Base-by-base conservation (phyloP, 2,329 filamentous ascomycete genomes). In the Colletotrichum sp. region DNA sequence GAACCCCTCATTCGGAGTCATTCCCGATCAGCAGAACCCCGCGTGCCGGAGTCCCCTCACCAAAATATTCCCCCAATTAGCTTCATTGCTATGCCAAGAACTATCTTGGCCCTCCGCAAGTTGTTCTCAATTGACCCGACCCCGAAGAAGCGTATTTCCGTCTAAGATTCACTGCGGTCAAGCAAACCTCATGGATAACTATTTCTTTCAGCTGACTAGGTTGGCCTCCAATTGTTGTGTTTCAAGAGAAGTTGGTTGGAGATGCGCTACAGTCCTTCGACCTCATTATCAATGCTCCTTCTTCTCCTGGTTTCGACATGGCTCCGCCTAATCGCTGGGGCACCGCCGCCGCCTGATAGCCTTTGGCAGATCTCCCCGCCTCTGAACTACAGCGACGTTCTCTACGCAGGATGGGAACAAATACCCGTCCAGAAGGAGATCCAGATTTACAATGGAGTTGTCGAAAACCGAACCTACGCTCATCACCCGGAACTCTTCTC, bases 391-490 rank as follows among this genome's bases (percentile, higher is more conserved):
- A 78, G 55, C 26, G 80, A 81, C 71, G 60, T 60, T 7, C 52
- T 80, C n/a, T 78, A 78, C 43, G 78, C 79, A 24, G 80, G 79
- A n/a, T 81, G 80, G 79, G 58, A 77, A 9, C 80, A 80, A 58
- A 79, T 81, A 8, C 18, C 74, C 2, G 73, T 77, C 8, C 65
- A 77, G 13, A 71, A 74, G 30, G 79, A 81, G 28, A 67, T 79
- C 15, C 67, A 78, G 52, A 76, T 81, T 7, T 79, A 80, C 61
- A 80, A 79, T 55, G 80, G 80, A 9, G 74, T 77, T 2, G 69
- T 66, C 5, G 65, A 77, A 21, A 77, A 77, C 12, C 77, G 80
- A 10, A 81, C 80, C 13, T 79, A 81, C 30, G 78, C 79, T 1
- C 80, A 81, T 48, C 80, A 81, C 34, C 80, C 80, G 5, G 80